Base-by-base conservation (phyloP, 257 asterid species). In the Solanum ahanhuiri region DNA sequence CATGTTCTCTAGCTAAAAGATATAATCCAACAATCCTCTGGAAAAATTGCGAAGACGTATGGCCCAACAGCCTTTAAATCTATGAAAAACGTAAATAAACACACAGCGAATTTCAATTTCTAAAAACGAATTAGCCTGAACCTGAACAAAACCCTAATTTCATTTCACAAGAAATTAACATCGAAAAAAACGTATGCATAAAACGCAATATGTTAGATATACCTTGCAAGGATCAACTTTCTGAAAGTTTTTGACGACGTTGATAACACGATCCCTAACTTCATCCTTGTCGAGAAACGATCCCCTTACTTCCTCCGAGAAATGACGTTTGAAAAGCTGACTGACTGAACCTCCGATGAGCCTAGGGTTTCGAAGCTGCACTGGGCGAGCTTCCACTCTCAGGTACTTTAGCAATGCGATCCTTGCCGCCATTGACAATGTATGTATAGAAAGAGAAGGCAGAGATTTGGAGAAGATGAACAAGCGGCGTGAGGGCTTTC, bases 241-340 rank as follows among this genome's bases (percentile, higher is more conserved):
- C n/a, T 79, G 84, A 15, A 45, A 79, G 34, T 79, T 45, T 45
- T 79, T 79, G 17, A 79, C 84, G 66, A 30, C 34, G 2, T 8
- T 45, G 39, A 79, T 79, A 0, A 79, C 84, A 9, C 84, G 84
- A 45, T 79, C 84, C 57, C 84, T 79, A 18, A 79, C 84, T 79
- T 79, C 84, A 79, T 79, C 84, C 66, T 79, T 79, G 17, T 79
- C 84, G 39, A 79, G 84, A 45, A 79, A 79, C 34, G 84, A 79
- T 30, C 84, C 84, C n/a, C 84, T 79, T 17, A 79, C 84, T 79
- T 79, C 84, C 9, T 79, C 28, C 0, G 66, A 45, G 6, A 79
- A 79, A 3, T 79, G 66, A 79, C 84, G 84, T 30, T 30, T 45
- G 41, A 45, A 79, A 45, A 79, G 39, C 84, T 79, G 84, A 79